Percentiles rank a stretch among this genome's conserved stretches.
Conservation (phyloP, 2,329 filamentous ascomycete species). For the Cladorrhinum sp. region DNA sequence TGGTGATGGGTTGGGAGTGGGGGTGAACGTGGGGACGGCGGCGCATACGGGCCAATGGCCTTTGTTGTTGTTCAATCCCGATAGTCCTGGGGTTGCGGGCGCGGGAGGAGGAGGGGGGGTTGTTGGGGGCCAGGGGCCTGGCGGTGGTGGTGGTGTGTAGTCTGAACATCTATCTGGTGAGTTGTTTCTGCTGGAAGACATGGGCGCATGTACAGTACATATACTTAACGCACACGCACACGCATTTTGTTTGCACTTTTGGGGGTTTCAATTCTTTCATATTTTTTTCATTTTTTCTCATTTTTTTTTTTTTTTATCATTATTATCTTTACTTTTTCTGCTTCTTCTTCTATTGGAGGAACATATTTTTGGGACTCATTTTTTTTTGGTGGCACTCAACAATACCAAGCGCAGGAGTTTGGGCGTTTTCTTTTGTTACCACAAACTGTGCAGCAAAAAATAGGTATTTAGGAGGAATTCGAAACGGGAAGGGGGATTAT, state of each 20-base stretch:
- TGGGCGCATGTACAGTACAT: no score
- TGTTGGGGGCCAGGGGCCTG: neutral
- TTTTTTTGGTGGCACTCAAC: neutral
- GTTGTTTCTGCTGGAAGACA: no score
- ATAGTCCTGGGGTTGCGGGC: constrained; percentile 8
- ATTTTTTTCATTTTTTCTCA: neutral
- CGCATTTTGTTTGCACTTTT: no score
- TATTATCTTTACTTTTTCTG: neutral
- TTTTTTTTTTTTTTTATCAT: neutral
- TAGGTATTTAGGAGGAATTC: no score
- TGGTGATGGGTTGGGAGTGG: constrained; percentile 6
- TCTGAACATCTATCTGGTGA: neutral
- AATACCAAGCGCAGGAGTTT: constrained; percentile 3
- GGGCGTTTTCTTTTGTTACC: neutral
- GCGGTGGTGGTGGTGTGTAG: neutral
- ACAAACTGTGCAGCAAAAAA: no score
- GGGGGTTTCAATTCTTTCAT: neutral
- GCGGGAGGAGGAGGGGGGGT: neutral
- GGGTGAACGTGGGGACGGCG: constrained; percentile 8
- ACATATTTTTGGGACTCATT: no score
- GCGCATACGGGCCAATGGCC: constrained; percentile 28
- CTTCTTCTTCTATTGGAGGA: no score
- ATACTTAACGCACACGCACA: no score
- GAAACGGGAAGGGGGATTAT: no score
- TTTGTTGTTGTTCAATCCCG: constrained; percentile 25